Conservation (phyloP, 352 stramenopile species). For the Globisporangium perplexum region DNA sequence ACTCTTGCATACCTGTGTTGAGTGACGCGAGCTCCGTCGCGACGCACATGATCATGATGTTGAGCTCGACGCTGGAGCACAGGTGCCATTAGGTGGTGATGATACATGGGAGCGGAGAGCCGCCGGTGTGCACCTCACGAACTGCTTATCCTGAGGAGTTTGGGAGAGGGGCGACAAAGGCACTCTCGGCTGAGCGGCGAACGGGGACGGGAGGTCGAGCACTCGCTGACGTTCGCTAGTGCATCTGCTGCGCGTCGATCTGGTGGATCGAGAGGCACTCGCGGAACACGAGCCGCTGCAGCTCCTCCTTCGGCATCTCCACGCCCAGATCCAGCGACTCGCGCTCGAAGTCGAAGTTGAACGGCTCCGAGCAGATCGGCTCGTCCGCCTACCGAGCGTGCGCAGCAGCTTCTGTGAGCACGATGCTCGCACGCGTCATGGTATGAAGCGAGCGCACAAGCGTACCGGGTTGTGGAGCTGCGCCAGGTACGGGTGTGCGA, state of each 20-base stretch:
- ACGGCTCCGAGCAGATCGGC: conserved; percentile 64
- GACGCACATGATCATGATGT: too few species aligned
- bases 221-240: conserved; percentile 22
- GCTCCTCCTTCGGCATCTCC: conserved; percentile 81
- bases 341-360: conserved; percentile 87
- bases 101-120: too few species aligned
- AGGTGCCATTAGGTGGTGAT: too few species aligned
- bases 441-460: too few species aligned
- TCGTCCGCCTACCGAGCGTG: conserved; percentile 71
- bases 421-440: too few species aligned
- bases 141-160: too few species aligned
- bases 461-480: conserved; percentile 89
- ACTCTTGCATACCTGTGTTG: too few species aligned
- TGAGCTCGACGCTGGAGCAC: too few species aligned
- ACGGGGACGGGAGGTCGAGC: not conserved
- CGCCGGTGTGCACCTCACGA: too few species aligned
- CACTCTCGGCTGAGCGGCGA: too few species aligned
- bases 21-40: too few species aligned
- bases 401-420: not conserved
- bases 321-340: conserved; percentile 75
- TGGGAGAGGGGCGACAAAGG: too few species aligned
- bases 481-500: conserved; percentile 86
- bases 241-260: conserved; percentile 61
- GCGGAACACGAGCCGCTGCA: conserved; percentile 78
- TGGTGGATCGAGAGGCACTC: conserved; percentile 73